Conservation (phyloP, 129 eudicot species). For the Deinandra increscens region DNA sequence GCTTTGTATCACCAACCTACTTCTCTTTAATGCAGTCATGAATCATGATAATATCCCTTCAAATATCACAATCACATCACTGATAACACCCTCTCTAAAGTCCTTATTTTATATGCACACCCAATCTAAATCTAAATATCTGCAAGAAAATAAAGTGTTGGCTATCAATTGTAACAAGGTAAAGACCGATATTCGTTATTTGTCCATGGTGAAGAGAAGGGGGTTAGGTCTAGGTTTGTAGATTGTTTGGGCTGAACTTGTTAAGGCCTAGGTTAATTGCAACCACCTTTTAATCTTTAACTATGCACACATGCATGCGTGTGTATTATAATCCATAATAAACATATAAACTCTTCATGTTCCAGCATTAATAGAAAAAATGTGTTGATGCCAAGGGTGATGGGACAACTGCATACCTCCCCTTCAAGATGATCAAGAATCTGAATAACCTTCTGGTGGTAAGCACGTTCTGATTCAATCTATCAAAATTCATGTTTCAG, state of each 20-base stretch:
- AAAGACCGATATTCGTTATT: neutral
- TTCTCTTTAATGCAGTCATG: neutral
- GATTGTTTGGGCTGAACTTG: neutral
- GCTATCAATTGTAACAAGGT: neutral
- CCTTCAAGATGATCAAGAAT: conserved; percentile 91
- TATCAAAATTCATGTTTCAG: conserved; percentile 25
- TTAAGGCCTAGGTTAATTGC: neutral
- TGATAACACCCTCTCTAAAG: neutral
- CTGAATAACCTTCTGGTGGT: conserved; percentile 82
- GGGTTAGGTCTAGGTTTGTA: conserved; percentile 5
- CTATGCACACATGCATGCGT: neutral
- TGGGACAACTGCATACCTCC: conserved; percentile 48
- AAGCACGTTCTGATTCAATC: conserved; percentile 92
- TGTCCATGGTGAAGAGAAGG: neutral
- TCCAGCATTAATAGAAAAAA: neutral
- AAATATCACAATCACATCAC: neutral
- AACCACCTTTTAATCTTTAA: neutral
- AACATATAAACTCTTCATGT: neutral
- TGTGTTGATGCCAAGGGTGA: conserved; percentile 11
- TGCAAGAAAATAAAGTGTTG: neutral
- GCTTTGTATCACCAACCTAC: conserved; percentile 7
- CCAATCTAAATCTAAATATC: neutral
- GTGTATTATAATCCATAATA: neutral
- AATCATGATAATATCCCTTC: neutral
- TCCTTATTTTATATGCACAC: neutral